These are phyloP conservation scores for Sclerotinia subarctica DNA, from an alignment of 2,329 filamentous ascomycete species.

Conservation along the genomic window DNA sequence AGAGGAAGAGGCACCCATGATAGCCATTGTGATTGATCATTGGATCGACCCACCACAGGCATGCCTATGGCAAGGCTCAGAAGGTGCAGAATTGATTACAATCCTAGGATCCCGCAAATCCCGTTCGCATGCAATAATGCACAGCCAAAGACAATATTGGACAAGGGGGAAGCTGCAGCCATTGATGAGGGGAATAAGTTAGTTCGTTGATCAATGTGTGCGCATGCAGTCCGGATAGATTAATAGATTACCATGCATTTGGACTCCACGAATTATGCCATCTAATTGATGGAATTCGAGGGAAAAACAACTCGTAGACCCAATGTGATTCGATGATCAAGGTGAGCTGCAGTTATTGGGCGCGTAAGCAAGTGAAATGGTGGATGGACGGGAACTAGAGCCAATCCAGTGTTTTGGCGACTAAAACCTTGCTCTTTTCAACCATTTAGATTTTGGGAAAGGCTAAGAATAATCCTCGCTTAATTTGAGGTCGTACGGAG, in stretches of 20 bases:
- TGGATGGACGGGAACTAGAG: slow-evolving; percentile 22
- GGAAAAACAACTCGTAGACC: slow-evolving; percentile 3
- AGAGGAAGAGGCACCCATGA: slow-evolving; percentile 1
- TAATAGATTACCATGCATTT: slow-evolving; percentile 20
- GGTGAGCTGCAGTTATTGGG: slow-evolving; percentile 20
- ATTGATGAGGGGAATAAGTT: slow-evolving; percentile 16
- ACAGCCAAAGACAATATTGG: slow-evolving; percentile 3
- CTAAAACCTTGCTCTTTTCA: slow-evolving; percentile 24
- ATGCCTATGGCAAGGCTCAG: slow-evolving; percentile 17
- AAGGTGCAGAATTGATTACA: neutral
- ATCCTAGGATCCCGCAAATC: neutral
- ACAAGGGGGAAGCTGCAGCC: slow-evolving; percentile 14
- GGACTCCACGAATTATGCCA: slow-evolving; percentile 11
- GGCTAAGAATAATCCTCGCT: slow-evolving; percentile 1
- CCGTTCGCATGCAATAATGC: slow-evolving; percentile 6
- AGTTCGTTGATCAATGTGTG: slow-evolving; percentile 1
- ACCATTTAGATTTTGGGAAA: slow-evolving; percentile 12
- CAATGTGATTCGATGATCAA: slow-evolving; percentile 19
- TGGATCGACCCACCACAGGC: slow-evolving; percentile 7
- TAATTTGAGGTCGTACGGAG: slow-evolving; percentile 8
- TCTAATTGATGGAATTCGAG: neutral
- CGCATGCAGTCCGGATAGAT: slow-evolving; percentile 17
- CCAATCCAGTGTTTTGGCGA: slow-evolving; percentile 23
- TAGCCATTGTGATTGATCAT: slow-evolving; percentile 18
- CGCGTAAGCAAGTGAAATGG: slow-evolving; percentile 25